Evolutionary conservation across 208 protist species (phyloP).

Genomic region (Porcisia hertigi): DNA sequence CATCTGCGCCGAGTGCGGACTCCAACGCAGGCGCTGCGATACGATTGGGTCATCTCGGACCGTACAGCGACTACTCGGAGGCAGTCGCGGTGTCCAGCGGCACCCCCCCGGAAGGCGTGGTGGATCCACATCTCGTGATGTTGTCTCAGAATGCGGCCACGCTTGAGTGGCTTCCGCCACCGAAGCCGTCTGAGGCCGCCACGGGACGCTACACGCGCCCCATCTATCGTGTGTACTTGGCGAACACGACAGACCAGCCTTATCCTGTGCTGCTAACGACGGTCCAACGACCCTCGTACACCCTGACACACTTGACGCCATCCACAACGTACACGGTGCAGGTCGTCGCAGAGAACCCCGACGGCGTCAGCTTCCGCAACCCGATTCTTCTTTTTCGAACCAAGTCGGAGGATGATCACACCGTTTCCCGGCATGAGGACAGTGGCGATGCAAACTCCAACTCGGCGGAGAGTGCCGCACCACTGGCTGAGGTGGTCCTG

Average conservation of each 20-base stretch:
- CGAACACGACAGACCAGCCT: slow-evolving; percentile 34
- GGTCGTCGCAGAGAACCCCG: slow-evolving; percentile 77
- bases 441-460: slow-evolving; percentile 1
- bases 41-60: slow-evolving; percentile 5
- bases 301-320: slow-evolving; percentile 59
- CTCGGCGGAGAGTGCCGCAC: background rate
- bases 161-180: slow-evolving; percentile 70
- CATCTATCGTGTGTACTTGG: slow-evolving; percentile 73
- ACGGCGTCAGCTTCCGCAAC: slow-evolving; percentile 87
- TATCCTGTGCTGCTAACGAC: slow-evolving; percentile 44
- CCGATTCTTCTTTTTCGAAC: slow-evolving; percentile 79
- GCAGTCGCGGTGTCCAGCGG: slow-evolving; percentile 68
- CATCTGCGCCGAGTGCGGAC: background rate
- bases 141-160: slow-evolving; percentile 62
- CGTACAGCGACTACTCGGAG: slow-evolving; percentile 80
- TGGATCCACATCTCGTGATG: slow-evolving; percentile 51
- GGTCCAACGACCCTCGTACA: slow-evolving; percentile 40
- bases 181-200: slow-evolving; percentile 23
- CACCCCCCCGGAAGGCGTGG: slow-evolving; percentile 81
- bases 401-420: slow-evolving; percentile 55
- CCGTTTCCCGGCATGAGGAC: slow-evolving; percentile 42
- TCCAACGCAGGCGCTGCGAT: background rate
- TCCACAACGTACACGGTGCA: slow-evolving; percentile 82
- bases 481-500: slow-evolving; percentile 20
- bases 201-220: slow-evolving; percentile 35